Evolutionary conservation across 2,329 filamentous ascomycete species (phyloP), one percentile per base, ranked within the genome.

Genomic region (Neonectria neomacrospora): DNA sequence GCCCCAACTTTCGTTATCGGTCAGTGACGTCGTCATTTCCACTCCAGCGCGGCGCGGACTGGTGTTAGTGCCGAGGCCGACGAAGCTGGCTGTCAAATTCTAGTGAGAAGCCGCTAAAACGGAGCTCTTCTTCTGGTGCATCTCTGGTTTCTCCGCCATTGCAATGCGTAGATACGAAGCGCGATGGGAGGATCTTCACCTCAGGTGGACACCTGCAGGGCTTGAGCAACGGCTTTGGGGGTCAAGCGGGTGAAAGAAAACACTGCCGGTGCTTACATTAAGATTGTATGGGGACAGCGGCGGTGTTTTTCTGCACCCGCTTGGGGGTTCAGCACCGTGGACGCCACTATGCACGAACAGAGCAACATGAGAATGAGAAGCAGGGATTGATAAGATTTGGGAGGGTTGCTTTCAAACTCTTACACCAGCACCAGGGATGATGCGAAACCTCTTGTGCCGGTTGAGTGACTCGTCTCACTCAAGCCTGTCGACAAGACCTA

Each of bases 381-480:
- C 64, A 68, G 65, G 70, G 68, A 58, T 58, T 64, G 47, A 58
- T 63, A 67, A 72, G 61, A 72, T 72, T 72, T 51, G 45, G 56
- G 58, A 63, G 66, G 68, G 70, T 61, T 34, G 57, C 57, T 59
- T 54, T 58, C 56, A 63, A 59, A 61, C 67, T 71, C 48, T 58
- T 45, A 51, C 41, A 20, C 57, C 34, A 37, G 34, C 37, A 18
- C 8, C 69, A 73, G 58, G 71, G 71, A 56, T 71, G 71, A 56
- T 71, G 23, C 61, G 66, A 68, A 73, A 73, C 71, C 53, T 51
- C 51, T 53, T 52, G 63, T 59, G 58, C 55, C 37, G 44, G 34
- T 61, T 65, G 48, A 56, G 58, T 8, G n/a, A 44, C 54, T 41
- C 30, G 55, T 30, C 48, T 55, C 30, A 30, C 28, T 50, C 11